phyloP scores from a whole-genome alignment of 106 monocot genomes.

The Allium cepa region DNA sequence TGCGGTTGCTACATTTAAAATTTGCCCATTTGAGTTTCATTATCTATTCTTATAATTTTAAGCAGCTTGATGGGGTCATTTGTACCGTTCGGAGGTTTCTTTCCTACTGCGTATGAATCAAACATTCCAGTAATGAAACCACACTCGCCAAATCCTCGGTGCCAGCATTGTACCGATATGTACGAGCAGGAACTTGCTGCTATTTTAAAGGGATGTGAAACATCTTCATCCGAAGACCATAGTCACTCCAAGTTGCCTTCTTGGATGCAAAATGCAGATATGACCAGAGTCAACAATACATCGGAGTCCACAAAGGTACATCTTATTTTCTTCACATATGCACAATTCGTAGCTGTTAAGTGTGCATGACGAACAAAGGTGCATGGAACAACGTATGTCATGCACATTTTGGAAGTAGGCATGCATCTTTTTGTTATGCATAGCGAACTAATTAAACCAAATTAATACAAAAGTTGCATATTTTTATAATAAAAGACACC shows the following conservation, averaged over 20 bases:
- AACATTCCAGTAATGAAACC: slow-evolving; percentile 23
- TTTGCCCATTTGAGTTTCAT: not conserved
- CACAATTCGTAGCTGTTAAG: no score
- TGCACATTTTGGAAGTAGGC: no score
- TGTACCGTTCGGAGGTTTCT: slow-evolving; percentile 64
- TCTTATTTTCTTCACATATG: slow-evolving; percentile 4
- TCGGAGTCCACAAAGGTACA: slow-evolving; percentile 41
- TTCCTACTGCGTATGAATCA: slow-evolving; percentile 29
- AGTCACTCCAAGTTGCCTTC: slow-evolving; percentile 29
- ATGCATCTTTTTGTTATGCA: no score
- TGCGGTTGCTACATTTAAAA: no score
- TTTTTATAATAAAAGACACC: no score
- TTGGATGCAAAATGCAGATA: slow-evolving; percentile 32
- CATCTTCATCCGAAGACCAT: slow-evolving; percentile 19
- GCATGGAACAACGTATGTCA: no score
- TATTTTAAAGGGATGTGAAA: slow-evolving; percentile 27
- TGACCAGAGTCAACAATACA: slow-evolving; percentile 11
- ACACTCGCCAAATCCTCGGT: slow-evolving; percentile 21
- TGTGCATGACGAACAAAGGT: no score
- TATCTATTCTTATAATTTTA: slow-evolving; percentile 7
- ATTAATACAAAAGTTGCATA: no score
- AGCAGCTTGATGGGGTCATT: slow-evolving; percentile 51
- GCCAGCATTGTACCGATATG: slow-evolving; percentile 48
- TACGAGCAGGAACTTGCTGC: slow-evolving; percentile 66
- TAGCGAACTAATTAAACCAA: no score